A percentile compares a stretch with the other conserved stretches of the same genome.
These are phyloP conservation scores for Metarhizium rileyi DNA, from an alignment of 2,329 filamentous ascomycete species.

Conservation along the genomic window DNA sequence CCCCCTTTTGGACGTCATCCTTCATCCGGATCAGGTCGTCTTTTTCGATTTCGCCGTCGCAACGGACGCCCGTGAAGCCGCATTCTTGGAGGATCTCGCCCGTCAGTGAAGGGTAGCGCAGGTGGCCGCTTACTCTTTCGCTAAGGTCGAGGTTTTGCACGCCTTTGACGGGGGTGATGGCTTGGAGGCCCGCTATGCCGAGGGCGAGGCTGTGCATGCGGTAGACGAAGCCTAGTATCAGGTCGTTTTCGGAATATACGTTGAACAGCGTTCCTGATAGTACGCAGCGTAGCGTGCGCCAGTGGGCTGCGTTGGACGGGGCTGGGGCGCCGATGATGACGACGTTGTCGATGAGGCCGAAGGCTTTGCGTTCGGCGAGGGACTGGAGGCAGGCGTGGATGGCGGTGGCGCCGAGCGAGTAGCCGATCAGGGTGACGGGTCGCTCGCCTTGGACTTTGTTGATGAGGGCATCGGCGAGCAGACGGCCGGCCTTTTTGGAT, in stretches of 20 bases:
- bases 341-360: constrained; percentile 75
- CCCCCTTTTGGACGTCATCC: constrained; percentile 22
- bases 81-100: constrained; percentile 42
- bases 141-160: constrained; percentile 49
- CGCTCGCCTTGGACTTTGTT: constrained; percentile 75
- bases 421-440: constrained; percentile 71
- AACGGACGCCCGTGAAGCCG: constrained; percentile 38
- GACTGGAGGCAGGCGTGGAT: constrained; percentile 74
- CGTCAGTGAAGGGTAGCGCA: constrained; percentile 41
- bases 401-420: constrained; percentile 70
- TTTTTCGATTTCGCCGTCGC: constrained; percentile 37
- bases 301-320: constrained; percentile 61
- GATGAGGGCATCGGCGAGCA: constrained; percentile 73
- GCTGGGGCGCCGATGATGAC: constrained; percentile 75
- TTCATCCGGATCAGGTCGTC: constrained; percentile 41
- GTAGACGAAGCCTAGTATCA: constrained; percentile 80
- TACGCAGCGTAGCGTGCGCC: constrained; percentile 67
- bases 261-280: constrained; percentile 79
- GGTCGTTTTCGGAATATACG: constrained; percentile 79
- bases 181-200: constrained; percentile 75
- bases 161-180: constrained; percentile 56
- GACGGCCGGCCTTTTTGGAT: constrained; percentile 69
- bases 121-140: constrained; percentile 41
- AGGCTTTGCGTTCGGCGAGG: constrained; percentile 68
- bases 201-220: constrained; percentile 73